Percentiles rank a stretch among this genome's conserved stretches.
phyloP scores from a whole-genome alignment of 2,329 filamentous ascomycete species.

The Trichoderma harzianum region DNA sequence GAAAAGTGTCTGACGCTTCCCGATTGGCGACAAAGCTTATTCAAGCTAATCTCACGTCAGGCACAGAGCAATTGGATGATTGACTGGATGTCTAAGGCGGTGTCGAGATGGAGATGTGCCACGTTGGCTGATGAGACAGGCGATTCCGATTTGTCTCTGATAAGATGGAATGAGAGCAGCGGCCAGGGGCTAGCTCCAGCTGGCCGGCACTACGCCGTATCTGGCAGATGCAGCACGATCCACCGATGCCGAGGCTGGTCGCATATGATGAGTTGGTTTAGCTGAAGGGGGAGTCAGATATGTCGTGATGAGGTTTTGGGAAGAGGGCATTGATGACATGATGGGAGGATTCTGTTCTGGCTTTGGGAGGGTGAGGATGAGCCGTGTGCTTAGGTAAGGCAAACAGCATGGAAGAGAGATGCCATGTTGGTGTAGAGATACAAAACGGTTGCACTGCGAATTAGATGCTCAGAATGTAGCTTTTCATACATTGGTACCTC shows the following conservation, averaged over 20 bases:
- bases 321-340: neutral
- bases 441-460: neutral
- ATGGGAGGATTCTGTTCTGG: neutral
- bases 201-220: neutral
- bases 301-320: neutral
- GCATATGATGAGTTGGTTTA: neutral
- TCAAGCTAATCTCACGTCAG: neutral
- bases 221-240: neutral
- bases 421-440: neutral
- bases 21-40: slow-evolving; percentile 10
- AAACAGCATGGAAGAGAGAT: neutral
- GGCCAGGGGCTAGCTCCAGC: slow-evolving; percentile 1
- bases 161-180: neutral
- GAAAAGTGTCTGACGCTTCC: neutral
- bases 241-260: neutral
- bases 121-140: slow-evolving; percentile 12
- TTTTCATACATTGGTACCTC: neutral
- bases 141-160: neutral
- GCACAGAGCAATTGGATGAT: neutral
- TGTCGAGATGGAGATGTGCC: neutral
- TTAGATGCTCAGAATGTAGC: neutral
- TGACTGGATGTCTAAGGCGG: neutral
- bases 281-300: neutral
- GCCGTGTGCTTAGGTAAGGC: neutral
- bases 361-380: neutral